A percentile compares a stretch with the other conserved stretches of the same genome.
These are phyloP conservation scores for Alliaria petiolata DNA, from an alignment of 345 rosid genomes.

Conservation along the genomic window DNA sequence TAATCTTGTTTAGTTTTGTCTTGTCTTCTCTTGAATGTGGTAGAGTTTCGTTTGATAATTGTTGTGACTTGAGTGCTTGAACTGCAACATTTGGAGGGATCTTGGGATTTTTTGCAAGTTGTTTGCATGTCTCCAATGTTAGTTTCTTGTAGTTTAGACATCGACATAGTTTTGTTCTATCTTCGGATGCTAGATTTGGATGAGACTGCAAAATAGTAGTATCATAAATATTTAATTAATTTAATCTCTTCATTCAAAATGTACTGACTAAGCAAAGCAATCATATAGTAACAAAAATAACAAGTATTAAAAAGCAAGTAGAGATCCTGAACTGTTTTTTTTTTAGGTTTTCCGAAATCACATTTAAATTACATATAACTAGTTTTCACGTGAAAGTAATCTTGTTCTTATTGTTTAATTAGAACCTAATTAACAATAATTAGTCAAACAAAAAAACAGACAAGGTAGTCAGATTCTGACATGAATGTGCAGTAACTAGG, in stretches of 20 bases:
- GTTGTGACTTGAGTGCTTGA: conserved; percentile 64
- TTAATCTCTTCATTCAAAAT: not conserved
- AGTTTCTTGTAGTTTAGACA: conserved; percentile 71
- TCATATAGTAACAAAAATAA: not conserved
- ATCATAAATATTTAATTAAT: not conserved
- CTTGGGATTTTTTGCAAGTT: conserved; percentile 75
- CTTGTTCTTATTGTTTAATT: conserved; percentile 18
- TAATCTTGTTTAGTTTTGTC: conserved; percentile 1
- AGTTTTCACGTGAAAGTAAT: conserved; percentile 18
- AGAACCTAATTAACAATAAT: not conserved
- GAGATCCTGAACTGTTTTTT: not conserved
- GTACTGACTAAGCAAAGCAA: not conserved
- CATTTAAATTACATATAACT: not conserved
- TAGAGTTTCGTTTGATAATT: conserved; percentile 15
- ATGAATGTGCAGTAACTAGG: not conserved
- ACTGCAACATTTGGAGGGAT: conserved; percentile 70
- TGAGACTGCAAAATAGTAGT: conserved; percentile 56
- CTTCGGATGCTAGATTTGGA: conserved; percentile 51
- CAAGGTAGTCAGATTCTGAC: conserved; percentile 18
- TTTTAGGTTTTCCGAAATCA: not conserved
- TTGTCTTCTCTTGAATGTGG: conserved; percentile 23
- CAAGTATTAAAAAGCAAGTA: not conserved
- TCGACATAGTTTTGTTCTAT: conserved; percentile 55
- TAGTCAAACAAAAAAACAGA: conserved; percentile 10
- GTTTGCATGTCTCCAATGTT: conserved; percentile 66